A percentile compares a stretch with the other conserved stretches of the same genome.
Conservation (phyloP, 2,329 filamentous ascomycete genomes). For the Trichoderma oligosporum region DNA sequence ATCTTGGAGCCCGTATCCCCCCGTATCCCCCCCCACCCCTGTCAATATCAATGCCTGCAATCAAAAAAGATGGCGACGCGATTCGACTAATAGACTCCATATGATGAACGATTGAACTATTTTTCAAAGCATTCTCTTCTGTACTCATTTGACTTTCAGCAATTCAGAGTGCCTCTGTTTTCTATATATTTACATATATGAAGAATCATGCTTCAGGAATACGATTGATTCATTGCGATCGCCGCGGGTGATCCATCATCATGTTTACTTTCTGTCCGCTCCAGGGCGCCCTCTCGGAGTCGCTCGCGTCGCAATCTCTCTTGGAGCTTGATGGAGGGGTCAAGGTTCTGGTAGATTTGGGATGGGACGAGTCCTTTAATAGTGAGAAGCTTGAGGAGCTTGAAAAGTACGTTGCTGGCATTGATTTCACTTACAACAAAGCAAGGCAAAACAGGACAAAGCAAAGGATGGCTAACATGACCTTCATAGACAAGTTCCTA, state of each 20-base stretch:
- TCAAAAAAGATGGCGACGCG: constrained; percentile 5
- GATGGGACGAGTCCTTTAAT: constrained; percentile 93
- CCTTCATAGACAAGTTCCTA: constrained; percentile 70
- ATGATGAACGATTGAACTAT: background rate
- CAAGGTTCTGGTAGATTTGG: constrained; percentile 90
- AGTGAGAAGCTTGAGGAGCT: constrained; percentile 76
- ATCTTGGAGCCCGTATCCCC: background rate
- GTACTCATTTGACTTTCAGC: background rate
- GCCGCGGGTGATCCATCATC: constrained; percentile 27
- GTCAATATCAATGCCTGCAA: background rate
- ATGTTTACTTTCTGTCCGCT: constrained; percentile 98
- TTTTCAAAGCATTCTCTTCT: background rate
- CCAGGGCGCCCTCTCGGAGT: constrained; percentile 84
- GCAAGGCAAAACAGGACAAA: background rate
- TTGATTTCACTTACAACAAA: background rate
- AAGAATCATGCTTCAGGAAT: constrained; percentile 11
- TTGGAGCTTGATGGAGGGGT: constrained; percentile 94
- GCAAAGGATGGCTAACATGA: constrained; percentile 23
- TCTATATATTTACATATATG: background rate
- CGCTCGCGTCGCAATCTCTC: constrained; percentile 87
- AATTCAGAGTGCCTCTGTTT: background rate
- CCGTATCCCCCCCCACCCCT: background rate
- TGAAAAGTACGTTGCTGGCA: constrained; percentile 65
- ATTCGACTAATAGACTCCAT: background rate
- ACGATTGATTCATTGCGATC: constrained; percentile 16